These are phyloP conservation scores for Barnettozyma salicaria DNA, from an alignment of 805 yeast genomes.

Conservation along the genomic window DNA sequence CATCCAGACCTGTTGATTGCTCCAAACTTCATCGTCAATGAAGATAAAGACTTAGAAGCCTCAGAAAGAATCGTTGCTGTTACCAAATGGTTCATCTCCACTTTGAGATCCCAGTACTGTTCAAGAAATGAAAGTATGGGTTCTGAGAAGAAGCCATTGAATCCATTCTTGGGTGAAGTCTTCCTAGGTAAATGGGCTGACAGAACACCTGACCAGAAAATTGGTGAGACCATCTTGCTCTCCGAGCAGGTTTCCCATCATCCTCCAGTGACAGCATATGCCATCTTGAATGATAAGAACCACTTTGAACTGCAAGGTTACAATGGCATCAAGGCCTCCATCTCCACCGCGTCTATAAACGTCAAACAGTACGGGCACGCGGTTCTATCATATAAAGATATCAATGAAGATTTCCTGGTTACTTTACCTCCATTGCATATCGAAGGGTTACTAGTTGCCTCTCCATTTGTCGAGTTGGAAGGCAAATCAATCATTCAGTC, in stretches of 20 bases:
- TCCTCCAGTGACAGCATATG: slow-evolving; percentile 95
- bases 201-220: slow-evolving; percentile 36
- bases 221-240: slow-evolving; percentile 73
- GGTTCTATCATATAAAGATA: slow-evolving; percentile 53
- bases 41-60: slow-evolving; percentile 39
- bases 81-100: slow-evolving; percentile 84
- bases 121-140: slow-evolving; percentile 89
- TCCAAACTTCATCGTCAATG: slow-evolving; percentile 48
- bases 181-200: slow-evolving; percentile 87
- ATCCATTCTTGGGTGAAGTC: slow-evolving; percentile 93
- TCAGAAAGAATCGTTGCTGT: slow-evolving; percentile 74
- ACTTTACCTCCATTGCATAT: slow-evolving; percentile 94
- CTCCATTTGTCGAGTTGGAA: slow-evolving; percentile 93
- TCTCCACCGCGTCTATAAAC: slow-evolving; percentile 69
- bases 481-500: slow-evolving; percentile 82
- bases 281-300: slow-evolving; percentile 67
- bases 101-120: slow-evolving; percentile 89
- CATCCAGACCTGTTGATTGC: slow-evolving; percentile 78
- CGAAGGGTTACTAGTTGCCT: slow-evolving; percentile 84
- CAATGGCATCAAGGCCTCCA: slow-evolving; percentile 80
- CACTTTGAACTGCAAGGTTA: slow-evolving; percentile 77
- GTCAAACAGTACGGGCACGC: slow-evolving; percentile 95
- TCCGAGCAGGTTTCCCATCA: slow-evolving; percentile 97
- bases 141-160: slow-evolving; percentile 94
- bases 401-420: slow-evolving; percentile 63